These are phyloP conservation scores for Ananas comosus DNA, from an alignment of 176 grass and related monocot genomes.

Conservation along the genomic window DNA sequence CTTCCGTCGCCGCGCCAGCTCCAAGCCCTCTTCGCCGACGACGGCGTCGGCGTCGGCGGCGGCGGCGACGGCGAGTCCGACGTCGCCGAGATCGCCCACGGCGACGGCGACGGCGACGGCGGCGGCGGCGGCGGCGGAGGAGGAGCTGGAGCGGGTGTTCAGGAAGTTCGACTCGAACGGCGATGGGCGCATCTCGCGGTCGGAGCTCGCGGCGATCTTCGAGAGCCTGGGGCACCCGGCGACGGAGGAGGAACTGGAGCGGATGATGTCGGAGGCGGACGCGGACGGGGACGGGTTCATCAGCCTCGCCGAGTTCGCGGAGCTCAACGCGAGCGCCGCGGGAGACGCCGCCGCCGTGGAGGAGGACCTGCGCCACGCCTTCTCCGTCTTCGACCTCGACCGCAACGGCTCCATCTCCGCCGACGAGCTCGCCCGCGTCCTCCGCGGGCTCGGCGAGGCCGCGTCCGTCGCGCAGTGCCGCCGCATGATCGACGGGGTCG, in stretches of 20 bases:
- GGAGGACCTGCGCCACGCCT: constrained; percentile 77
- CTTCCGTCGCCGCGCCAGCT: constrained; percentile 43
- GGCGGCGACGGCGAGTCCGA: neutral
- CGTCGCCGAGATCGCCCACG: neutral
- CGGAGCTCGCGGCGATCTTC: constrained; percentile 67
- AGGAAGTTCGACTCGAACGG: constrained; percentile 91
- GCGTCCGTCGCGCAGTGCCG: constrained; percentile 64
- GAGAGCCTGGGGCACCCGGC: constrained; percentile 57
- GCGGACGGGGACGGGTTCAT: constrained; percentile 87
- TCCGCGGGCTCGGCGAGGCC: constrained; percentile 63
- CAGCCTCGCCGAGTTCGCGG: constrained; percentile 68
- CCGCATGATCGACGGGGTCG: constrained; percentile 87
- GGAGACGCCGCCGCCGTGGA: constrained; percentile 37
- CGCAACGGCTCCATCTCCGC: constrained; percentile 73
- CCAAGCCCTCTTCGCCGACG: constrained; percentile 26
- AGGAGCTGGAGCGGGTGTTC: constrained; percentile 73
- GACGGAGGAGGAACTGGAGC: constrained; percentile 52
- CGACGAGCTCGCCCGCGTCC: constrained; percentile 66
- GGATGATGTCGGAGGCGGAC: constrained; percentile 92
- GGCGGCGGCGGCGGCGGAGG: constrained; percentile 3
- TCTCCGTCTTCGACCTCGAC: constrained; percentile 78
- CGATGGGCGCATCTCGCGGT: constrained; percentile 71
- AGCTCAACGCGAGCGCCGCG: constrained; percentile 36
- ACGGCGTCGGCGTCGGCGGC: neutral
- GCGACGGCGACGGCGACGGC: neutral